Percentiles rank a stretch among this genome's conserved stretches.
phyloP scores from a whole-genome alignment of 805 yeast species.

The Kazachstania viticola region DNA sequence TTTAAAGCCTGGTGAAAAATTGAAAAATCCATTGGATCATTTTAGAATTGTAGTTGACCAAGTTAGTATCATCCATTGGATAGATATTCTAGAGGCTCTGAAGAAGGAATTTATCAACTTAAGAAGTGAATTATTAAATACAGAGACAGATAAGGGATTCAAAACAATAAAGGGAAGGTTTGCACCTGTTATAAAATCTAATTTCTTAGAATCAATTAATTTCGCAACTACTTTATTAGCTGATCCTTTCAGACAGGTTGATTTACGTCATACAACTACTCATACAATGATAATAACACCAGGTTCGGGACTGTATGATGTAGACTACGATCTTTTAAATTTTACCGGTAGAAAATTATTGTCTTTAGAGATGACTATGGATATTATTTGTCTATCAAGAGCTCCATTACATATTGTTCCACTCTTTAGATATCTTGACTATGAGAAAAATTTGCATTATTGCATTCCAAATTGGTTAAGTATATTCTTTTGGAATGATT shows the following conservation, averaged over 20 bases:
- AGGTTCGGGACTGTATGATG: constrained; percentile 89
- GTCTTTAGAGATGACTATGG: constrained; percentile 76
- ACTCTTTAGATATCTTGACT: constrained; percentile 57
- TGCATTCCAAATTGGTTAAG: constrained; percentile 95
- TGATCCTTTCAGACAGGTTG: constrained; percentile 73
- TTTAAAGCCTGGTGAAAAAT: constrained; percentile 59
- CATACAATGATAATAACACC: constrained; percentile 84
- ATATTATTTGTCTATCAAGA: constrained; percentile 75
- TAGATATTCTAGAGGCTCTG: constrained; percentile 77
- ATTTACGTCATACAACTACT: constrained; percentile 80
- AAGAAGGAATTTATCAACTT: constrained; percentile 78
- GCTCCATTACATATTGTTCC: constrained; percentile 93
- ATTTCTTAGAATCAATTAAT: constrained; percentile 76
- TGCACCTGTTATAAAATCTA: constrained; percentile 83
- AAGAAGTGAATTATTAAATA: constrained; percentile 55
- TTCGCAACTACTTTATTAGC: constrained; percentile 68
- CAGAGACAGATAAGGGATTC: constrained; percentile 25
- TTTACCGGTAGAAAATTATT: constrained; percentile 67
- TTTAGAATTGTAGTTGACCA: constrained; percentile 93
- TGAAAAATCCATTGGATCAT: constrained; percentile 60
- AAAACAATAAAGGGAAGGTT: constrained; percentile 45
- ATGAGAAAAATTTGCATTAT: constrained; percentile 40
- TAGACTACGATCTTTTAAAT: constrained; percentile 64
- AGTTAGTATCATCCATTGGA: constrained; percentile 82
- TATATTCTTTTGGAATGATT: constrained; percentile 76